A percentile compares a stretch with the other conserved stretches of the same genome.
Evolutionary conservation across 2,329 filamentous ascomycete species (phyloP).

Genomic region (Sporothrix protearum): DNA sequence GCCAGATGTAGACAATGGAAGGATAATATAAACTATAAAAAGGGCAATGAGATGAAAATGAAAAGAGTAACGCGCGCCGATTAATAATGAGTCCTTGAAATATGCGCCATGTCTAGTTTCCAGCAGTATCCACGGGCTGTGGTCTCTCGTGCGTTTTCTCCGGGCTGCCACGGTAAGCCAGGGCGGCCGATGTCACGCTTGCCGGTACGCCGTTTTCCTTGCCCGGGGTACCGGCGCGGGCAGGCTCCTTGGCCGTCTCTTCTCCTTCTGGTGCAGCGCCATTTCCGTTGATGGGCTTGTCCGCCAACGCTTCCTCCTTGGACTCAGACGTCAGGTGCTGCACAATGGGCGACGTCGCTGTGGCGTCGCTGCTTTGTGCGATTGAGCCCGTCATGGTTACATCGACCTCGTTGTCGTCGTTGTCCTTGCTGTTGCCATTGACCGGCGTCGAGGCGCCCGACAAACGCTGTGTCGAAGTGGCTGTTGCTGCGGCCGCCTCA

Average conservation of each 20-base stretch:
- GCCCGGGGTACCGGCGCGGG: constrained; percentile 19
- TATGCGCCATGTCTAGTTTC: not conserved
- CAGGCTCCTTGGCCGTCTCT: not conserved
- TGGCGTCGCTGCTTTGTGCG: constrained; percentile 21
- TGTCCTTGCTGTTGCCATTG: constrained; percentile 8
- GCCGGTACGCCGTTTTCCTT: constrained; percentile 32
- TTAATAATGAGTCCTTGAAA: no score
- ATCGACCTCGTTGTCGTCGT: constrained; percentile 17
- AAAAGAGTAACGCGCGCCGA: not conserved
- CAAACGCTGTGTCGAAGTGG: constrained; percentile 7
- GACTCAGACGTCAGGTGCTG: not conserved
- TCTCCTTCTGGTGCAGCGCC: not conserved
- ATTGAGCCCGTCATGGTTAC: constrained; percentile 22
- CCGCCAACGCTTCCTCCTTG: constrained; percentile 3
- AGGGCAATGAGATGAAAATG: not conserved
- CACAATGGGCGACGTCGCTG: constrained; percentile 19
- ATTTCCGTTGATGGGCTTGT: constrained; percentile 3
- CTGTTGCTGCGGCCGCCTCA: not conserved
- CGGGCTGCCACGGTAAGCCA: constrained; percentile 60
- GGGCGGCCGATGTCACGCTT: constrained; percentile 34
- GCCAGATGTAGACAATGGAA: not conserved
- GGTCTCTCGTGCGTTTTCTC: constrained; percentile 49
- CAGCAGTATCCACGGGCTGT: constrained; percentile 34
- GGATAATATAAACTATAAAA: not conserved
- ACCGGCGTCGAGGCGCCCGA: constrained; percentile 23